Evolutionary conservation across 1,284 basidiomycete genomes (phyloP), one percentile per base, ranked within the genome.

Genomic region (Porogramme epimiltina): DNA sequence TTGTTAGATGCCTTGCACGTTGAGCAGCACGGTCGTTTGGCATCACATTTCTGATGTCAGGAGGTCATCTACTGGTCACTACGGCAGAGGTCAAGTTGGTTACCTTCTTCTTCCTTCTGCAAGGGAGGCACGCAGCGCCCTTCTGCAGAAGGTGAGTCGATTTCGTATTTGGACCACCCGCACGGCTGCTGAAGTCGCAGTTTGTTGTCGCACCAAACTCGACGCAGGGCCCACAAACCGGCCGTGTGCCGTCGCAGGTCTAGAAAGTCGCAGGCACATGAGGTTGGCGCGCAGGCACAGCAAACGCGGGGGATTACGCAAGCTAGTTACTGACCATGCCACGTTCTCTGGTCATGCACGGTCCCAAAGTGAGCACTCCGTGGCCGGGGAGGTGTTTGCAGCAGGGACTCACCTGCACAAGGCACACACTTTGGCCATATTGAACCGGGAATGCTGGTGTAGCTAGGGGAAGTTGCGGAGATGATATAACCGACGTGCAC

Each of bases 41-140:
- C 47, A 28, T 48, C 47, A 23, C 47, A 48, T 48, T 42, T 48
- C 47, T 48, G 34, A 8, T 4, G n/a, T n/a, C 18, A 16, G 1
- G 10, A 16, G 24, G 28, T 18, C 34, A 37, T 10, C 15, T 15
- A 33, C 18, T 19, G 2, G 16, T 13, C 10, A 16, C 34, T 37
- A 16, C 5, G 34, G 34, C 8, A 19, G 22, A 23, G 25, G 4
- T 16, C 2, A 10, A 1, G 2, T n/a, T 13, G 11, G 15, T 9
- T 31, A 42, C 47, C 40, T 42, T 48, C n/a, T 48, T 48, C 40
- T 36, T 48, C 31, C 28, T 24, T n/a, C 47, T 48, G 20, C 47
- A 48, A 4, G 47, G 40, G 22, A 42, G 47, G 18, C 47, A 48
- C 6, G 47, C 47, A 6, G 47, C 47, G 2, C 47, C 47, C 24